Conservation (phyloP, 2,329 filamentous ascomycete genomes). For the Neofusicoccum sp. region DNA sequence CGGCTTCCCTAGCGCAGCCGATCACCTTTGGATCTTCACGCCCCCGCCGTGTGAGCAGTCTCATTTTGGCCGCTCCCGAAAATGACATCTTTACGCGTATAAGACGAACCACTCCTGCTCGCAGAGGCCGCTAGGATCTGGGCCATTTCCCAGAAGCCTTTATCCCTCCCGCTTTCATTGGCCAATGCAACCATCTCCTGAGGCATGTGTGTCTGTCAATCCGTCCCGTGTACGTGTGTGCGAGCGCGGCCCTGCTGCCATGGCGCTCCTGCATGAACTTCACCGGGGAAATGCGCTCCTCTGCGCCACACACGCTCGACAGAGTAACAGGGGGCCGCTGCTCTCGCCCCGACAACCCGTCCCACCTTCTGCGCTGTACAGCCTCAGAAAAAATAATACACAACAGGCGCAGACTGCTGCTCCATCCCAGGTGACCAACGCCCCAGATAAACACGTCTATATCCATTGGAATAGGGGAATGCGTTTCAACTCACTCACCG, state of each 20-base stretch:
- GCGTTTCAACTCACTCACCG: too few species aligned
- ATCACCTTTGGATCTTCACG: neutral
- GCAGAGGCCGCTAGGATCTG: neutral
- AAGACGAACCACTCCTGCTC: slow-evolving; percentile 9
- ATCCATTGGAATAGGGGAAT: neutral
- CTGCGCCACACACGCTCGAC: neutral
- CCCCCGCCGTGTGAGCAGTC: neutral
- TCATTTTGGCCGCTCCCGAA: neutral
- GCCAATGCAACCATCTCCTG: neutral
- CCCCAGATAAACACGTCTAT: neutral
- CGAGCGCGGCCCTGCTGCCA: neutral
- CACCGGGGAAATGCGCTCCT: neutral
- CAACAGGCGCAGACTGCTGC: slow-evolving; percentile 3
- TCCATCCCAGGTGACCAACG: slow-evolving; percentile 5
- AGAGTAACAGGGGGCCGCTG: neutral
- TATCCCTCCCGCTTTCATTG: neutral
- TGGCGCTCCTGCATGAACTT: slow-evolving; percentile 1
- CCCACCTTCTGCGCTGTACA: neutral
- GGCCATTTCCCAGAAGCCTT: neutral
- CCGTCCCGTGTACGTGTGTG: neutral
- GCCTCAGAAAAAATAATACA: neutral
- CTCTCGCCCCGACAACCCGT: neutral
- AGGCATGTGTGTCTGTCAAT: neutral
- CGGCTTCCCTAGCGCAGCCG: neutral
- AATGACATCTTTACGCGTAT: slow-evolving; percentile 9